Percentiles rank a stretch among this genome's conserved stretches.
phyloP scores from a whole-genome alignment of 1,284 basidiomycete species.

The Uromyces viciae-fabae region DNA sequence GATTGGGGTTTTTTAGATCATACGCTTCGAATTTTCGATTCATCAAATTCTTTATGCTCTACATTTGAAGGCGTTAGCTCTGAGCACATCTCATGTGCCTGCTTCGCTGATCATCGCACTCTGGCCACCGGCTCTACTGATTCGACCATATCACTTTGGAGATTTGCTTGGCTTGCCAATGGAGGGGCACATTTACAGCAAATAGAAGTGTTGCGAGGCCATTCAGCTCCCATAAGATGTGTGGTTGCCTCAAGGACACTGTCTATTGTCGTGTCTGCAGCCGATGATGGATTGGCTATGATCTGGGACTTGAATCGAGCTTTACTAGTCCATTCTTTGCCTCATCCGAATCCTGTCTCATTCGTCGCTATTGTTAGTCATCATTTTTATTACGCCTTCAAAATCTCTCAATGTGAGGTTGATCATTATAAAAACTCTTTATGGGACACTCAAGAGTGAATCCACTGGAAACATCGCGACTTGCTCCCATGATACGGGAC shows the following conservation, averaged over 20 bases:
- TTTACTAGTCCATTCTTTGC: slow-evolving; percentile 50
- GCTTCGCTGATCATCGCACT: slow-evolving; percentile 43
- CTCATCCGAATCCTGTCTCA: slow-evolving; percentile 46
- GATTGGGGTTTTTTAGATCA: slow-evolving; percentile 64
- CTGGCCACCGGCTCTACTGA: slow-evolving; percentile 44
- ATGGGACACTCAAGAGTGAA: slow-evolving; percentile 55
- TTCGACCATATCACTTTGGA: slow-evolving; percentile 41
- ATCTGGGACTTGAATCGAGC: slow-evolving; percentile 83
- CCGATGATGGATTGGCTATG: slow-evolving; percentile 75
- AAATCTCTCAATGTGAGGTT: slow-evolving; percentile 64
- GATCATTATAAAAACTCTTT: neutral
- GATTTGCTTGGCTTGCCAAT: slow-evolving; percentile 36
- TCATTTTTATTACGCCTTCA: slow-evolving; percentile 63
- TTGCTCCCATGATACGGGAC: slow-evolving; percentile 66
- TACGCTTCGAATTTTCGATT: slow-evolving; percentile 63
- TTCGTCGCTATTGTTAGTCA: slow-evolving; percentile 32
- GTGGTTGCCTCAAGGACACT: slow-evolving; percentile 73
- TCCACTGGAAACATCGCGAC: slow-evolving; percentile 74
- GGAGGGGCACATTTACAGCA: slow-evolving; percentile 38
- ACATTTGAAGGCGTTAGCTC: slow-evolving; percentile 41
- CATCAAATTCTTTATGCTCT: slow-evolving; percentile 61
- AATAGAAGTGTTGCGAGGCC: slow-evolving; percentile 65
- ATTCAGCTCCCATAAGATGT: slow-evolving; percentile 64
- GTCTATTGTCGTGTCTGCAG: slow-evolving; percentile 79
- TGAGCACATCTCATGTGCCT: slow-evolving; percentile 36